A percentile compares a stretch with the other conserved stretches of the same genome.
These are phyloP conservation scores for Stentor roeselii DNA, from an alignment of 73 alveolate species.

Conservation along the genomic window DNA sequence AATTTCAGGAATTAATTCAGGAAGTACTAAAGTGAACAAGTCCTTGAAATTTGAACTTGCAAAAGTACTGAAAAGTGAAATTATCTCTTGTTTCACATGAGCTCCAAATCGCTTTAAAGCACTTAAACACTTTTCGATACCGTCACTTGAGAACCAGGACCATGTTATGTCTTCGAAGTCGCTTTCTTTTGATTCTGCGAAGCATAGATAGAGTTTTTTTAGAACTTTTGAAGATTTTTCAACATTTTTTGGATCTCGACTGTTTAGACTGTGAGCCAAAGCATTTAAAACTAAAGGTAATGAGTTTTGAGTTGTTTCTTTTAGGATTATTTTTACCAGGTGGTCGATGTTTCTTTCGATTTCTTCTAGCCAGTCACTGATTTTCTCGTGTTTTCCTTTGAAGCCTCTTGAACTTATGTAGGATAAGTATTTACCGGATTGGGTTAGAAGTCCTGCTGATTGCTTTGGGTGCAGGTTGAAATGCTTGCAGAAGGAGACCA, in stretches of 20 bases:
- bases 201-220: conserved; percentile 41
- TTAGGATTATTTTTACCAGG: conserved; percentile 62
- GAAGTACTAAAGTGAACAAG: background rate
- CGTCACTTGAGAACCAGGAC: conserved; percentile 69
- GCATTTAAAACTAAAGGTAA: conserved; percentile 58
- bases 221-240: conserved; percentile 46
- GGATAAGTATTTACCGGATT: conserved; percentile 79
- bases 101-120: conserved; percentile 56
- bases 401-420: conserved; percentile 84
- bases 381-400: conserved; percentile 72
- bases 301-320: conserved; percentile 61
- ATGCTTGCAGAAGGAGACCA: conserved; percentile 70
- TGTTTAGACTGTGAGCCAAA: conserved; percentile 55
- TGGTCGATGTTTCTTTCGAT: conserved; percentile 53
- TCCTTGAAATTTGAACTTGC: conserved; percentile 33
- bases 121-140: conserved; percentile 43
- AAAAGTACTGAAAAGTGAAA: conserved; percentile 42
- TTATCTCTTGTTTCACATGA: conserved; percentile 49
- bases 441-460: conserved; percentile 89
- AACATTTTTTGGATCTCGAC: conserved; percentile 57
- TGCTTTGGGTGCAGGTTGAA: conserved; percentile 78
- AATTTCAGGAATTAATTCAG: background rate
- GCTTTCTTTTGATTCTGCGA: conserved; percentile 34
- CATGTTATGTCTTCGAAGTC: conserved; percentile 61
- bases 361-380: conserved; percentile 58